Percentiles rank a stretch among this genome's conserved stretches.
Conservation (phyloP, 495 filamentous ascomycete species). For the Trichoderma virens region DNA sequence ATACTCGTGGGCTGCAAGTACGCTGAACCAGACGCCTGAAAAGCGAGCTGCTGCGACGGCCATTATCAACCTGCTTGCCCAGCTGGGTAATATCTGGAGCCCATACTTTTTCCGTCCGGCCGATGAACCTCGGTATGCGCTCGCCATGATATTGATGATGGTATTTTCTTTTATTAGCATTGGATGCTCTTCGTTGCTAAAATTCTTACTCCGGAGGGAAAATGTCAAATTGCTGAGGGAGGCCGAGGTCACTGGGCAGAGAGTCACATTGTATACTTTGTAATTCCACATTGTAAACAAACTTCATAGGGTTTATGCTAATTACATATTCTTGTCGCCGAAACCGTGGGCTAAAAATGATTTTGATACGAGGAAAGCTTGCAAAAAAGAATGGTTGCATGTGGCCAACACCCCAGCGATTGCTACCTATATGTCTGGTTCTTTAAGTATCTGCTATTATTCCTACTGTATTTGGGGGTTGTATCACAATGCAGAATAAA, state of each 20-base stretch:
- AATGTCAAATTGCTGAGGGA: background rate
- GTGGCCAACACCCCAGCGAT: too few relatives aligned
- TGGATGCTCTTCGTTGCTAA: background rate
- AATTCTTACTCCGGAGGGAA: conserved; percentile 1
- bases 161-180: background rate
- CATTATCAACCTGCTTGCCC: background rate
- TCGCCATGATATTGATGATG: conserved; percentile 10
- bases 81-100: conserved; percentile 8
- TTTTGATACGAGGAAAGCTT: too few relatives aligned
- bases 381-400: too few relatives aligned
- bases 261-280: background rate
- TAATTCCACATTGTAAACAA: too few relatives aligned
- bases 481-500: too few relatives aligned
- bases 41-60: conserved; percentile 28
- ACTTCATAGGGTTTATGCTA: too few relatives aligned
- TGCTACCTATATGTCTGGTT: too few relatives aligned
- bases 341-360: too few relatives aligned
- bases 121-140: conserved; percentile 3
- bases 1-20: conserved; percentile 32
- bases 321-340: too few relatives aligned
- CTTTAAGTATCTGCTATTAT: too few relatives aligned
- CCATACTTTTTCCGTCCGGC: conserved; percentile 4
- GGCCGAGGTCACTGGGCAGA: background rate
- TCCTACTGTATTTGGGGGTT: too few relatives aligned
- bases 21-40: conserved; percentile 33